These are phyloP conservation scores for Carpinus fangiana DNA, from an alignment of 306 rosid species.

Conservation along the genomic window DNA sequence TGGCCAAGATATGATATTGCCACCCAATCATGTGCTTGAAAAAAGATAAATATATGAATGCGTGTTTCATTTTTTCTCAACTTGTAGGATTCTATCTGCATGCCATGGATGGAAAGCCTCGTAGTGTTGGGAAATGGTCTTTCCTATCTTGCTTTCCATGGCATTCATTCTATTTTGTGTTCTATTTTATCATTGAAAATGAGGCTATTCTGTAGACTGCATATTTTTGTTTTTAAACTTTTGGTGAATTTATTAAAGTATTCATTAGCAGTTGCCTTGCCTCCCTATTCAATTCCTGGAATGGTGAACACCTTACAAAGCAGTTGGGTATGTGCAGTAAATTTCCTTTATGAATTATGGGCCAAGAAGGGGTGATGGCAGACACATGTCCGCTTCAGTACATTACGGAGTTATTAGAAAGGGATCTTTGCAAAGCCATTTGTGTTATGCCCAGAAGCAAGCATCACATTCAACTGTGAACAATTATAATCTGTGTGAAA, in stretches of 20 bases:
- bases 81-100: neutral
- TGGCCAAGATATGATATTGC: conserved; percentile 3
- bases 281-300: neutral
- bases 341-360: no score
- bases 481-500: neutral
- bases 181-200: neutral
- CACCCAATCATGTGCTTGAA: conserved; percentile 18
- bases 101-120: neutral
- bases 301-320: no score
- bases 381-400: no score
- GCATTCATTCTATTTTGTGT: neutral
- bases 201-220: neutral
- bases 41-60: neutral
- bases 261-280: conserved; percentile 1
- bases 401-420: neutral
- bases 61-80: neutral
- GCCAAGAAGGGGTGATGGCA: no score
- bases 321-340: no score
- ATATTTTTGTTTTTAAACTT: neutral
- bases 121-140: neutral
- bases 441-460: neutral
- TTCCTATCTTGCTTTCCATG: neutral
- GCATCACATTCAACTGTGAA: neutral
- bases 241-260: neutral
- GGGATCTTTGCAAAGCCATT: neutral